Base-by-base conservation (phyloP, 2,329 filamentous ascomycete species). In the Erysiphe pulchra region DNA sequence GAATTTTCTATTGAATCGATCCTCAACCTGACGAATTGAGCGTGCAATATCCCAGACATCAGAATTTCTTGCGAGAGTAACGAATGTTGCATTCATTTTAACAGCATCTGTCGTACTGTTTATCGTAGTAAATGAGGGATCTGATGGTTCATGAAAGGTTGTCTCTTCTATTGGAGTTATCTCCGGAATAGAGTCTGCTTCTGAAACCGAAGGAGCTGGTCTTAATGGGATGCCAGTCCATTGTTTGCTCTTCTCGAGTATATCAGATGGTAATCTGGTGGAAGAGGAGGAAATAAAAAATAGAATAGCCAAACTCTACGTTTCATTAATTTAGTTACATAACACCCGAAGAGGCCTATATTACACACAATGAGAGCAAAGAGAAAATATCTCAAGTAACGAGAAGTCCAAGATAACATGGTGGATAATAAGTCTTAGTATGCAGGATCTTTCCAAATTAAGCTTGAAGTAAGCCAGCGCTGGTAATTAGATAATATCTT, bases 31-130 rank as follows among this genome's bases (percentile, higher is more conserved):
- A 47, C 90, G 83, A 58, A 98, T 98, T 12, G 86, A 94, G 57
- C 84, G 76, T 50, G 85, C 82, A 58, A 98, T 93, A 44, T 98
- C 90, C 90, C 90, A 98, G 28, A 95, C 66, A 59, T 98, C 90
- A 47, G 68, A 71, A 65, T 98, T 98, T 56, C 90, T 79, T 46
- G 90, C 90, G 49, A 98, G 73, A 18, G 86, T 93, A 45, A 98
- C 85, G 58, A 98, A 98, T 11, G 90, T 98, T 44, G 92, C 90
- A 63, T 98, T 98, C 70, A 92, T 83, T 56, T 83, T 80, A 49
- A 76, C 73, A 45, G 79, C 79, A 11, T 73, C 65, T 13, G 71
- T 70, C 18, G 32, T 10, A 1, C 16, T 24, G 17, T 30, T 4
- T 14, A 31, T 24, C 4, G 40, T 16, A 14, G 40, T 7, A 11